Percentiles rank a stretch among this genome's conserved stretches.
phyloP scores from a whole-genome alignment of 2,329 filamentous ascomycete species.

The Xylariaceae sp. region DNA sequence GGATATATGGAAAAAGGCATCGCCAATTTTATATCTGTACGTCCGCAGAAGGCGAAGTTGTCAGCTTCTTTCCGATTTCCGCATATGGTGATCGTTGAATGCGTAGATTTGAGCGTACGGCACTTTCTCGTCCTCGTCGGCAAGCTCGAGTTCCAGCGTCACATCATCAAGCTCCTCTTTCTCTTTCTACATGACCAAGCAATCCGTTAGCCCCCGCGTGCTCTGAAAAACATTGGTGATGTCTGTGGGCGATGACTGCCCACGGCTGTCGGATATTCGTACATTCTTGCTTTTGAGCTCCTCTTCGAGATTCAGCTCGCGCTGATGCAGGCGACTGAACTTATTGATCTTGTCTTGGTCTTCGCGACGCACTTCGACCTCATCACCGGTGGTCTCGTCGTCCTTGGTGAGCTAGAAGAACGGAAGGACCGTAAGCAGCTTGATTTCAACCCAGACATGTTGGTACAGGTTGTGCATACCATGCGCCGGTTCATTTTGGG shows the following conservation, averaged over 20 bases:
- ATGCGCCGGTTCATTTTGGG: constrained; percentile 36
- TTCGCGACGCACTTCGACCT: constrained; percentile 90
- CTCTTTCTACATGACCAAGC: constrained; percentile 66
- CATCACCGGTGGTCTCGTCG: constrained; percentile 74
- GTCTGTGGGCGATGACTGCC: neutral
- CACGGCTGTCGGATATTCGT: constrained; percentile 18
- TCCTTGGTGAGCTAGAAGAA: constrained; percentile 78
- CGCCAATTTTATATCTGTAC: constrained; percentile 87
- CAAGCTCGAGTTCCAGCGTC: constrained; percentile 83
- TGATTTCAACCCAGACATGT: neutral
- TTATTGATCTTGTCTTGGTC: constrained; percentile 99
- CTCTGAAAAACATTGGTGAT: neutral
- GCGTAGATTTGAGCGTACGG: constrained; percentile 56
- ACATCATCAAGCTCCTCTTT: constrained; percentile 97
- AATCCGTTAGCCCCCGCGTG: constrained; percentile 21
- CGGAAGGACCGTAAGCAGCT: constrained; percentile 4
- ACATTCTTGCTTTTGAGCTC: constrained; percentile 77
- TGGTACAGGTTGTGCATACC: constrained; percentile 19
- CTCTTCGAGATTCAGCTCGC: constrained; percentile 73
- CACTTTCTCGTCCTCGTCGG: constrained; percentile 89
- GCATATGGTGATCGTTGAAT: neutral
- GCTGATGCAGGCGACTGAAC: constrained; percentile 91
- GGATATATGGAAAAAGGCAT: constrained; percentile 86
- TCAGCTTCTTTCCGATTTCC: neutral
- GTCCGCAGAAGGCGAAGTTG: neutral